These are phyloP conservation scores for Leccinum subgranulosum DNA, from an alignment of 768 basidiomycete genomes.

Conservation along the genomic window DNA sequence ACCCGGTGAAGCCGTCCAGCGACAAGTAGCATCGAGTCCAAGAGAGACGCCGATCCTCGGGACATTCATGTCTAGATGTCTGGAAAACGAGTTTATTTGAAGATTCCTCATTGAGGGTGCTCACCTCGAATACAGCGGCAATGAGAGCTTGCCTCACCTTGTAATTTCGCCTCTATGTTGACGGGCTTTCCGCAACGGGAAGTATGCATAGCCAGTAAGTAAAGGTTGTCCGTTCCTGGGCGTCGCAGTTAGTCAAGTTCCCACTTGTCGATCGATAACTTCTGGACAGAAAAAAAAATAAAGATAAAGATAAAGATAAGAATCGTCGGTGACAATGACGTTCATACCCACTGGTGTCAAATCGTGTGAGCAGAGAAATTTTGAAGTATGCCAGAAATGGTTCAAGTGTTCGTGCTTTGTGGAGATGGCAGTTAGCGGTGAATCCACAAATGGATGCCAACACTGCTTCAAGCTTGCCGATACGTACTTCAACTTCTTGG, in stretches of 20 bases:
- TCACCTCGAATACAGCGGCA: background rate
- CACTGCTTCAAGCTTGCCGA: background rate
- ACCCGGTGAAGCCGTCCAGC: background rate
- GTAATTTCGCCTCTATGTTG: background rate
- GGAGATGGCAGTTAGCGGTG: background rate
- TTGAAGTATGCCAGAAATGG: background rate
- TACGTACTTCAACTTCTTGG: background rate
- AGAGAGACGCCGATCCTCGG: background rate
- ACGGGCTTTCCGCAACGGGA: conserved; percentile 3
- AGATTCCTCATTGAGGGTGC: conserved; percentile 3
- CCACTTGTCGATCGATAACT: background rate
- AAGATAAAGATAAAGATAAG: background rate
- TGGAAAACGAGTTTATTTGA: background rate
- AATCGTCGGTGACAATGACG: background rate
- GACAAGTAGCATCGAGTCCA: background rate
- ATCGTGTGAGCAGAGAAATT: background rate
- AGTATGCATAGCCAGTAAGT: background rate
- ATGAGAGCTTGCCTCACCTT: background rate
- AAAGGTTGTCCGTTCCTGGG: conserved; percentile 2
- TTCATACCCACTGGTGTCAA: background rate
- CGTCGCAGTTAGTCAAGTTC: background rate
- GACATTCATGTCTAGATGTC: conserved; percentile 1
- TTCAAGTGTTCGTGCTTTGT: background rate
- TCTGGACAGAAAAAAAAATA: background rate
- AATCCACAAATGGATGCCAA: conserved; percentile 1